Conservation (phyloP, 306 rosid species). For the Castanospermum australe region DNA sequence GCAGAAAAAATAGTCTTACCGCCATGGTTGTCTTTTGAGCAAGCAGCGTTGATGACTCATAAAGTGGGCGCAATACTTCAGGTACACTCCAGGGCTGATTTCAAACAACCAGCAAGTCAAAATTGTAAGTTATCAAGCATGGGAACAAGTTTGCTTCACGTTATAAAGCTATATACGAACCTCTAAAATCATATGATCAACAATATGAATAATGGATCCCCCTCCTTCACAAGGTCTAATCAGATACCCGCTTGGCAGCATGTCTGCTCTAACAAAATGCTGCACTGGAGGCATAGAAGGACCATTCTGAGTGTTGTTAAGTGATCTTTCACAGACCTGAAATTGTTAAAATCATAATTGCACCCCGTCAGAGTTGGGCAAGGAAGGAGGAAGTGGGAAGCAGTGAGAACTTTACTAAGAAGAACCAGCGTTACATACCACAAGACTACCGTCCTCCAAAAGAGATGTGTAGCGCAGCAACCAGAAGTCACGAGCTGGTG, state of each 20-base stretch:
- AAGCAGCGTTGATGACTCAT: constrained; percentile 84
- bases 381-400: background rate
- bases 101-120: constrained; percentile 24
- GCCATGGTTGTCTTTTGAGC: constrained; percentile 97
- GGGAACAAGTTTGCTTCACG: background rate
- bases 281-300: constrained; percentile 90
- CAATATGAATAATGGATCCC: constrained; percentile 91
- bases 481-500: constrained; percentile 99
- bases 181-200: constrained; percentile 92
- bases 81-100: constrained; percentile 97
- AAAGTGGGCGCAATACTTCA: constrained; percentile 92
- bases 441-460: constrained; percentile 97
- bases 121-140: constrained; percentile 19
- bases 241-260: constrained; percentile 89
- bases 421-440: constrained; percentile 52
- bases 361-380: background rate
- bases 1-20: constrained; percentile 44
- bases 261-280: constrained; percentile 92
- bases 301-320: constrained; percentile 96
- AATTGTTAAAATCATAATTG: constrained; percentile 23
- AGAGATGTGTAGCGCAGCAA: constrained; percentile 94
- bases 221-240: constrained; percentile 99
- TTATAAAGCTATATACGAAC: constrained; percentile 35
- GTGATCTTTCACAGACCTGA: constrained; percentile 98
- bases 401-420: background rate